Evolutionary conservation across 805 yeast species (phyloP).

Genomic region (Myxozyma mucilagina): DNA sequence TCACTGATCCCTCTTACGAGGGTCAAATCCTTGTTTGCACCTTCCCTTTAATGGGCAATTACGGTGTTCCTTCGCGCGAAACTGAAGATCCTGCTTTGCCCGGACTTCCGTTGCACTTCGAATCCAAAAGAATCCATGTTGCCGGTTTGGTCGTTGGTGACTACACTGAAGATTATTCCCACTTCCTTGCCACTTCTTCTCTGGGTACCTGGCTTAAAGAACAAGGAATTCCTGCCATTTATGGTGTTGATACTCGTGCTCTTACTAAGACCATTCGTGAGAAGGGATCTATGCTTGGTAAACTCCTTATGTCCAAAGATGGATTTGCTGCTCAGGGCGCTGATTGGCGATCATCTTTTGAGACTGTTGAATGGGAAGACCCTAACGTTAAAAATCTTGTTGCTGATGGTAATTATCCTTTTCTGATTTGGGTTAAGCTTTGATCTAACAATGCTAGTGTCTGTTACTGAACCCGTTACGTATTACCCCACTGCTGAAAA

Average conservation of each 20-base stretch:
- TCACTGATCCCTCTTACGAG: constrained; percentile 97
- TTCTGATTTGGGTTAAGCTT: neutral
- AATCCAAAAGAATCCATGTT: constrained; percentile 86
- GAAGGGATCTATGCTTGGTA: constrained; percentile 89
- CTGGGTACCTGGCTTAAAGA: constrained; percentile 91
- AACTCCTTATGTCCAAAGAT: constrained; percentile 63
- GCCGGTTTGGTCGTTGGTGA: constrained; percentile 97
- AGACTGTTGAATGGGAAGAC: constrained; percentile 84
- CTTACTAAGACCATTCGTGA: constrained; percentile 91
- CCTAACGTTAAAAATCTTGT: constrained; percentile 92
- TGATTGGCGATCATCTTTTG: constrained; percentile 64
- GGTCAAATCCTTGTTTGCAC: constrained; percentile 97
- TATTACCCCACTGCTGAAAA: constrained; percentile 66
- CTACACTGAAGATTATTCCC: constrained; percentile 95
- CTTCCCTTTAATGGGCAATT: constrained; percentile 95
- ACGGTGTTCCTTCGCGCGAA: constrained; percentile 95
- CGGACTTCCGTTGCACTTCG: constrained; percentile 85
- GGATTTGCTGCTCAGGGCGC: constrained; percentile 40
- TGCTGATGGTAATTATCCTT: constrained; percentile 48
- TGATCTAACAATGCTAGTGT: constrained; percentile 49
- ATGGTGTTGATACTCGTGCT: constrained; percentile 96
- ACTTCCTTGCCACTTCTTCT: constrained; percentile 87
- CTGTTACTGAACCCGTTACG: constrained; percentile 70
- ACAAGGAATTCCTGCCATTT: constrained; percentile 91
- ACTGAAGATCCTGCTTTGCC: constrained; percentile 71